A percentile compares a stretch with the other conserved stretches of the same genome.
Evolutionary conservation across 202 grass and related monocot genomes (phyloP).

Genomic region (Setaria viridis): DNA sequence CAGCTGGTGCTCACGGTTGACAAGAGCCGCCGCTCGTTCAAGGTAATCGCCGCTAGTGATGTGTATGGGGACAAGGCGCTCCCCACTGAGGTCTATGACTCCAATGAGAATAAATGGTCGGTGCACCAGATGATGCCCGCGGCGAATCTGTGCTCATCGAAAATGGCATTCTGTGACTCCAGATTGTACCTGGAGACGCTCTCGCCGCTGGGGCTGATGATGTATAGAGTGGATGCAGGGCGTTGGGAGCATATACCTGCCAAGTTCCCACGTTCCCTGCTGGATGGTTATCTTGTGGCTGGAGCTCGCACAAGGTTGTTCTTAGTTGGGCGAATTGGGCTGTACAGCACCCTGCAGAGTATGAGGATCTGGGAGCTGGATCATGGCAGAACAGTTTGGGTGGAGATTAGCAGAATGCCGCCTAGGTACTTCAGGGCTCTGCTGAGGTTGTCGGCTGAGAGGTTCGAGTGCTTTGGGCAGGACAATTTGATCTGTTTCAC

Average conservation of each 20-base stretch:
- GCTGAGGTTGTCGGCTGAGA: constrained; percentile 86
- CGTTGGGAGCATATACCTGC: constrained; percentile 90
- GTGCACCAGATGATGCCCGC: constrained; percentile 87
- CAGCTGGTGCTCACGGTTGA: constrained; percentile 81
- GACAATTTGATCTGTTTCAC: constrained; percentile 98
- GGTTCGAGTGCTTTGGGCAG: constrained; percentile 98
- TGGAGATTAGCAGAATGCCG: constrained; percentile 94
- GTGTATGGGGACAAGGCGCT: constrained; percentile 83
- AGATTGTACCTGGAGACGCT: constrained; percentile 93
- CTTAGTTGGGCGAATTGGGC: constrained; percentile 85
- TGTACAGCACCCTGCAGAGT: constrained; percentile 95
- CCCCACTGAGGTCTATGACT: constrained; percentile 91
- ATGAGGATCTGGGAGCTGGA: constrained; percentile 99
- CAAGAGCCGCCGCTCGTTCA: constrained; percentile 59
- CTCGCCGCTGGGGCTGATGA: constrained; percentile 94
- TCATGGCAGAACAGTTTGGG: constrained; percentile 83
- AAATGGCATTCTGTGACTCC: constrained; percentile 95
- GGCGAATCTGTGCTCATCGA: constrained; percentile 85
- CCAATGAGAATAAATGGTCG: constrained; percentile 65
- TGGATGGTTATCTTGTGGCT: constrained; percentile 91
- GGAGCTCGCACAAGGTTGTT: constrained; percentile 75
- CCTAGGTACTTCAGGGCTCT: constrained; percentile 91
- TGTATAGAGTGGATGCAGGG: constrained; percentile 75
- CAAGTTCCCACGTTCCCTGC: constrained; percentile 89
- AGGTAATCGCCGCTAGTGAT: constrained; percentile 88